These are phyloP conservation scores for Botryotinia calthae DNA, from an alignment of 2,329 filamentous ascomycete genomes.

Conservation along the genomic window DNA sequence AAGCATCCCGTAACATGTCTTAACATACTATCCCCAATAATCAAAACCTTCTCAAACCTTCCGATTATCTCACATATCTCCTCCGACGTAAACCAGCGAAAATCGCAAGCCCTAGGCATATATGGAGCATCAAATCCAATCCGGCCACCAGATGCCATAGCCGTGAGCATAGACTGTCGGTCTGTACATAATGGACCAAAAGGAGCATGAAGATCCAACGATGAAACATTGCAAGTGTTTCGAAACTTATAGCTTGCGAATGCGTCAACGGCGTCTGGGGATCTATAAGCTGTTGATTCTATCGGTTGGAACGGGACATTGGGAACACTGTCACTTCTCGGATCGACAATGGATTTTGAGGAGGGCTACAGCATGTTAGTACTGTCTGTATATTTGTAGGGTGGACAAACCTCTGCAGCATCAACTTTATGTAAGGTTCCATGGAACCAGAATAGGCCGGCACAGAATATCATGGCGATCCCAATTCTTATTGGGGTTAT, in stretches of 20 bases:
- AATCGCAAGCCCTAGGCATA: constrained; percentile 46
- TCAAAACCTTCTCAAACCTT: constrained; percentile 47
- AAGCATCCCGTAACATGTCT: constrained; percentile 48
- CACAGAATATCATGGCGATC: constrained; percentile 22
- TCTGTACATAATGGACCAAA: constrained; percentile 41
- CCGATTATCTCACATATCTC: constrained; percentile 47
- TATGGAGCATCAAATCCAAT: constrained; percentile 47
- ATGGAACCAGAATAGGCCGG: constrained; percentile 21
- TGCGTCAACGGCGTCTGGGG: constrained; percentile 38
- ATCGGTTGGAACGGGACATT: constrained; percentile 27
- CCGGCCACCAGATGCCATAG: constrained; percentile 43
- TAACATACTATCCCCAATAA: constrained; percentile 51
- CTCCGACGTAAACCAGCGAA: constrained; percentile 47
- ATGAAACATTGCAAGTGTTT: constrained; percentile 45
- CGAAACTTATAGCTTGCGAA: constrained; percentile 46
- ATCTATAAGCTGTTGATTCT: constrained; percentile 23
- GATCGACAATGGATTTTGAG: background rate
- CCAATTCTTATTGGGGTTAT: constrained; percentile 24
- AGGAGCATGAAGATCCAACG: constrained; percentile 43
- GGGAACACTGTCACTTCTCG: constrained; percentile 20
- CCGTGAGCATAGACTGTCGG: constrained; percentile 41
- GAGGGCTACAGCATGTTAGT: background rate
- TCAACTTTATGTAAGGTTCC: background rate
- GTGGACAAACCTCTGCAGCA: background rate
- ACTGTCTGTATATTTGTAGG: background rate